phyloP scores from a whole-genome alignment of 805 yeast genomes.

The Wickerhamomyces silvicola region DNA sequence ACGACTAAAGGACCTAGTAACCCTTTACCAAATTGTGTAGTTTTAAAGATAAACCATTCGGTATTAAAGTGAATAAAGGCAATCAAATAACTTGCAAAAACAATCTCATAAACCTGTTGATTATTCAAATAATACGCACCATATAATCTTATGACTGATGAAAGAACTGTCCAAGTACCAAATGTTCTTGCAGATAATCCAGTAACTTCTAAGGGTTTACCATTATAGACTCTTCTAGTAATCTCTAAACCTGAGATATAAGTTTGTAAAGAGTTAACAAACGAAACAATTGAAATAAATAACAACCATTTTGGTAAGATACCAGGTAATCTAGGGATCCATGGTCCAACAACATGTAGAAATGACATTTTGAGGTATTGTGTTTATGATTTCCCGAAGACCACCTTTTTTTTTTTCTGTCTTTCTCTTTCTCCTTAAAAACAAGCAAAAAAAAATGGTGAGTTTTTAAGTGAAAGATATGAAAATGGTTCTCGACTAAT shows the following conservation, averaged over 20 bases:
- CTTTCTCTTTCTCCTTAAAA: background rate
- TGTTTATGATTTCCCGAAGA: too few relatives aligned
- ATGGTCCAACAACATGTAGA: constrained; percentile 28
- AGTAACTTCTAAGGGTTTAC: constrained; percentile 53
- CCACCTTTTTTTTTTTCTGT: too few relatives aligned
- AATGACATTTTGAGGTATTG: constrained; percentile 25
- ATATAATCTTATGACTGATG: constrained; percentile 77
- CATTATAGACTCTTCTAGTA: constrained; percentile 74
- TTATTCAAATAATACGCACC: constrained; percentile 75
- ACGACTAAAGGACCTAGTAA: constrained; percentile 85
- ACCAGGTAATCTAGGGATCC: constrained; percentile 42
- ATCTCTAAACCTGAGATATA: constrained; percentile 68
- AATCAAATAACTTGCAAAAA: constrained; percentile 71
- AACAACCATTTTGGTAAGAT: constrained; percentile 71
- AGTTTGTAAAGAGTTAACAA: constrained; percentile 85
- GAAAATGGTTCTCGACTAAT: too few relatives aligned
- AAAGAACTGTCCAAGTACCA: constrained; percentile 94
- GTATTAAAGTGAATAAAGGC: constrained; percentile 79
- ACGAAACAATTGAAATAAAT: constrained; percentile 81
- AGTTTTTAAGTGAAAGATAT: too few relatives aligned
- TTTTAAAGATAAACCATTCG: constrained; percentile 76
- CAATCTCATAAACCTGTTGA: constrained; percentile 68
- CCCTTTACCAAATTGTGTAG: constrained; percentile 83
- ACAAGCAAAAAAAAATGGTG: constrained; percentile 1
- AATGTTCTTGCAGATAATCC: constrained; percentile 87